Conservation (phyloP, 305 asterid species). For the Plantago lanceolata region DNA sequence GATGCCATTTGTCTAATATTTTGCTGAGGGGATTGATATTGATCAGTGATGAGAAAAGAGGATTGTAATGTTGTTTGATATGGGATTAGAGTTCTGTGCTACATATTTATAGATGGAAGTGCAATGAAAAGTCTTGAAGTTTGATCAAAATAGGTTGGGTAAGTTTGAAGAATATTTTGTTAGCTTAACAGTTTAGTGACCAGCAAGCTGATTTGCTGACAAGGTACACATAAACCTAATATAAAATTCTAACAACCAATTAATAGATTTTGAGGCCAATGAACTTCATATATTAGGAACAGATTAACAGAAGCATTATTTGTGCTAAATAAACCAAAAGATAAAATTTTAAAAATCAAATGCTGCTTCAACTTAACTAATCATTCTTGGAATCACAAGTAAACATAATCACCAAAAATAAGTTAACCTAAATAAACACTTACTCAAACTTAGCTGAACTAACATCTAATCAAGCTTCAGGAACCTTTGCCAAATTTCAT, state of each 20-base stretch:
- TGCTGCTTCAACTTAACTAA: no score
- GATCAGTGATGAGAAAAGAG: neutral
- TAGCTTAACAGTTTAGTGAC: neutral
- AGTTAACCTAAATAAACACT: conserved; percentile 25
- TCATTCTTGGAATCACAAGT: no score
- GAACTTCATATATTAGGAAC: no score
- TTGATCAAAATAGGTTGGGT: neutral
- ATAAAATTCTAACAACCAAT: no score
- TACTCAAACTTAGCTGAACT: conserved; percentile 16
- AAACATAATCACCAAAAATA: neutral
- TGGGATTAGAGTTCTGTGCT: no score
- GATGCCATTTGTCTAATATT: conserved; percentile 11
- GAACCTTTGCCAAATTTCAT: neutral
- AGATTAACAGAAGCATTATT: no score
- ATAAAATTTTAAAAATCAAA: no score
- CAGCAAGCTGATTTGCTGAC: no score
- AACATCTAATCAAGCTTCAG: conserved; percentile 15
- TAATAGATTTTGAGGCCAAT: no score
- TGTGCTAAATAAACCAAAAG: no score
- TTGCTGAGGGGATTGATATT: neutral
- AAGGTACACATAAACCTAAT: no score
- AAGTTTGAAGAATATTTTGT: neutral
- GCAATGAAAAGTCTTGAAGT: neutral
- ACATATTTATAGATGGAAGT: neutral
- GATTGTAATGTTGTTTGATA: neutral